Base-by-base conservation (phyloP, 257 asterid species). In the Leptodermis oblonga region DNA sequence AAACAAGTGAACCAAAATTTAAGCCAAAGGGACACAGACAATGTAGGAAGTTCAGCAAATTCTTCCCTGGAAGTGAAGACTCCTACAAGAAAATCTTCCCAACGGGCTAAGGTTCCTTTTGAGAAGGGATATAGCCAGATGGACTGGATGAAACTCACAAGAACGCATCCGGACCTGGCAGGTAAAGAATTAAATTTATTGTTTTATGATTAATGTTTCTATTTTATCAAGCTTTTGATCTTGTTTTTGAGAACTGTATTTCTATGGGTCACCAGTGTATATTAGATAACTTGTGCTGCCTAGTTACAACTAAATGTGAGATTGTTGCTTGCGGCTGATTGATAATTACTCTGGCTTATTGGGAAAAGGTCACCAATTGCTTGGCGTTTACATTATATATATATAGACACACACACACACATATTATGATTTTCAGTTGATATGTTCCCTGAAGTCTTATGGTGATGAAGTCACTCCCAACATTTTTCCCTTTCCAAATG, bases 81-180 rank as follows among this genome's bases (percentile, higher is more conserved):
- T 65, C 77, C 82, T 65, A 67, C 45, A 11, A 87, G 66, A 73
- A 86, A 84, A 79, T 58, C 90, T 64, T 75, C 49, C 23, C 77
- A 80, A 36, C 79, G 92, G 53, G 77, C 77, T 31, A 89, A 89
- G 81, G 90, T 89, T 80, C 96, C 96, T 46, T 89, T 78, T 73
- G 96, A 89, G 82, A 89, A 84, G 67, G 96, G 95, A 59, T 87
- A 84, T 68, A 87, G 95, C 67, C 96, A 77, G 72, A 80, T 89
- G 90, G 95, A 86, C 76, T 87, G 96, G 95, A 89, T 89, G 77
- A 89, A 76, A 86, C 92, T 89, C 65, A 80, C 92, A n/a, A 74
- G 85, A 66, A 87, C 89, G 7, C 92, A 84, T 75, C 89, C 95
- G 65, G 96, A 89, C 69, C 86, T 89, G 20, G 96, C 95, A 77